Evolutionary conservation across 352 stramenopile species (phyloP).

Genomic region (Phytophthora sp.): DNA sequence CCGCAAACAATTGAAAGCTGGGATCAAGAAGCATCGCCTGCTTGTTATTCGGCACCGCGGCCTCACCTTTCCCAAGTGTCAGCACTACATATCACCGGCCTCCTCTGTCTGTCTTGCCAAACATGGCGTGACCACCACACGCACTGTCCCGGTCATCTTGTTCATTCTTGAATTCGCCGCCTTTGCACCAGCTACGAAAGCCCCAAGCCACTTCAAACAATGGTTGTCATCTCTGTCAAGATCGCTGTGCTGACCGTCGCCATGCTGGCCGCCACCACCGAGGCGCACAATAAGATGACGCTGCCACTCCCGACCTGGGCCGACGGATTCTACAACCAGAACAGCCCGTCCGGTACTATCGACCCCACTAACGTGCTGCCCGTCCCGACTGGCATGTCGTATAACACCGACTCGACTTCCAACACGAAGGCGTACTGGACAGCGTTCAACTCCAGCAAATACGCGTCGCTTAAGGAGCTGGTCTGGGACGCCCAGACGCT

Average conservation of each 20-base stretch:
- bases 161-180: conserved; percentile 38
- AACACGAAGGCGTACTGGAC: conserved; percentile 46
- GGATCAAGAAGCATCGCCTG: not conserved
- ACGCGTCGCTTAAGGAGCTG: conserved; percentile 43
- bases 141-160: conserved; percentile 10
- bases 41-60: not conserved
- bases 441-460: conserved; percentile 47
- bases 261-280: conserved; percentile 24
- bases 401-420: conserved; percentile 33
- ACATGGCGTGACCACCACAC: not conserved
- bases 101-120: conserved; percentile 8
- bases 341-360: conserved; percentile 52
- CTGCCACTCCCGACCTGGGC: conserved; percentile 50
- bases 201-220: conserved; percentile 17
- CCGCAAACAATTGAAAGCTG: conserved; percentile 2
- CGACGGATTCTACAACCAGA: conserved; percentile 40
- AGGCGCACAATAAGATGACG: conserved; percentile 57
- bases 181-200: conserved; percentile 11
- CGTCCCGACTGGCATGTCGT: conserved; percentile 52
- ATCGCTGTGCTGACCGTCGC: conserved; percentile 23
- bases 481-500: conserved; percentile 32
- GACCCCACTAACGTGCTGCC: conserved; percentile 42
- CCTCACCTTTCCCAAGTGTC: conserved; percentile 21
- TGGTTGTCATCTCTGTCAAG: conserved; percentile 40
- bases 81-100: not conserved